Base-by-base conservation (phyloP, 2,329 filamentous ascomycete species). In the Herpotrichia juniperi region DNA sequence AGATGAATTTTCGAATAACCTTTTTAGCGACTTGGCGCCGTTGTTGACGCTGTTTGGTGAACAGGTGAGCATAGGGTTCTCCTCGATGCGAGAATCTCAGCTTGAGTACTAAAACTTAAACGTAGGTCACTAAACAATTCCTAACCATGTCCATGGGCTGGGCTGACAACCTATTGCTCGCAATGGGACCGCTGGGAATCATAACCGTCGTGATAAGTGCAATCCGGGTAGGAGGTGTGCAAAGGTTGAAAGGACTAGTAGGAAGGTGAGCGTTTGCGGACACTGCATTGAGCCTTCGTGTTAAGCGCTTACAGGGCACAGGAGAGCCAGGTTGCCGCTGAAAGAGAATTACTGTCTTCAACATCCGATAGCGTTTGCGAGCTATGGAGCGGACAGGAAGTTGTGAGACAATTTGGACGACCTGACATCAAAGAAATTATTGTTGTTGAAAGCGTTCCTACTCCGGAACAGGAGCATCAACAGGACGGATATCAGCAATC, bases 331-430 rank as follows among this genome's bases (percentile, higher is more conserved):
- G 51, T 52, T 1, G 21, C 21, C 11, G 67, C 64, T 2, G 68
- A 71, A 28, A 44, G 62, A 5, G 64, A 71, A 25, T 49, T 66
- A 7, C 67, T 70, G 61, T 68, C 66, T 1, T 68, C 67, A 0
- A 70, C 64, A 1, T 68, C 57, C 39, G 52, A 46, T 14, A 62
- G 70, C 21, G 67, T 72, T 1, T 68, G 66, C 37, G 65, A 69
- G 49, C 7, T 66, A 10, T 67, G 49, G 28, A 68, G 61, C 16
- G 63, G 63, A 4, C 50, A 58, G 43, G 45, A 21, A 10, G 43
- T 68, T 21, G 55, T 65, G 12, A 50, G 63, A 26, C 45, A 17
- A 54, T 48, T 60, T 49, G 55, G 54, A 63, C 16, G 17, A 10
- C 42, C 54, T 9, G 31, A 26, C 17, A 39, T 60, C 12, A 42